phyloP scores from a whole-genome alignment of 1,284 basidiomycete species.

The Leucoagaricus sp. region DNA sequence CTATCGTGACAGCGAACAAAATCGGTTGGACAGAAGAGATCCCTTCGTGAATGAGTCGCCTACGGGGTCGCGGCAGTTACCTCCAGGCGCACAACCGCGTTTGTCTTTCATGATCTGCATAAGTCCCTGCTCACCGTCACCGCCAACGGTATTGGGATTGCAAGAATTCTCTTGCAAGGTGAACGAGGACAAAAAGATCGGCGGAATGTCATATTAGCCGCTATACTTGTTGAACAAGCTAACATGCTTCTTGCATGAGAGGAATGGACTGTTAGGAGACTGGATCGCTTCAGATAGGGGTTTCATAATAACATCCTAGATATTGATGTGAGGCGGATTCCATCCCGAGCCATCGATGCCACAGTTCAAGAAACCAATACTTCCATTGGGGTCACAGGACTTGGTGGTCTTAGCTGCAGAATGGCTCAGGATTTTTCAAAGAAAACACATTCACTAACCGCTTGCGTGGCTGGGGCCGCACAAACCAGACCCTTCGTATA shows the following conservation, averaged over 20 bases:
- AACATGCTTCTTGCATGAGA: slow-evolving; percentile 59
- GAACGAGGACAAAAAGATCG: slow-evolving; percentile 81
- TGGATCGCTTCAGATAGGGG: slow-evolving; percentile 55
- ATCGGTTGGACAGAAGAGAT: neutral
- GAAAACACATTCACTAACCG: slow-evolving; percentile 28
- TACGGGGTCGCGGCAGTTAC: slow-evolving; percentile 68
- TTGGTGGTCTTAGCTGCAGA: slow-evolving; percentile 47
- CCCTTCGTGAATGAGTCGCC: slow-evolving; percentile 26
- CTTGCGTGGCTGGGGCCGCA: slow-evolving; percentile 50
- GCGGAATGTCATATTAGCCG: slow-evolving; percentile 51
- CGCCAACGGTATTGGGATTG: slow-evolving; percentile 69
- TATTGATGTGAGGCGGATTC: slow-evolving; percentile 58
- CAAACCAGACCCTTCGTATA: slow-evolving; percentile 26
- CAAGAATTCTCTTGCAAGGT: slow-evolving; percentile 75
- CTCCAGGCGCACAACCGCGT: slow-evolving; percentile 64
- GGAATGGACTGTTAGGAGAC: slow-evolving; percentile 56
- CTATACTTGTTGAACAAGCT: slow-evolving; percentile 66
- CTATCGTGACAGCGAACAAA: slow-evolving; percentile 36
- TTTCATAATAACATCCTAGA: slow-evolving; percentile 54
- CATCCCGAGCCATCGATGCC: slow-evolving; percentile 64
- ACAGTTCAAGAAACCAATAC: slow-evolving; percentile 79
- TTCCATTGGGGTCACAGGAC: slow-evolving; percentile 70
- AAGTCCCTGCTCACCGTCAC: slow-evolving; percentile 79
- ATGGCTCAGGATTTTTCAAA: neutral
- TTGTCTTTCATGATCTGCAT: slow-evolving; percentile 88